Evolutionary conservation across 108 stramenopile genomes (phyloP).

Genomic region (Nitzschia putrida): DNA sequence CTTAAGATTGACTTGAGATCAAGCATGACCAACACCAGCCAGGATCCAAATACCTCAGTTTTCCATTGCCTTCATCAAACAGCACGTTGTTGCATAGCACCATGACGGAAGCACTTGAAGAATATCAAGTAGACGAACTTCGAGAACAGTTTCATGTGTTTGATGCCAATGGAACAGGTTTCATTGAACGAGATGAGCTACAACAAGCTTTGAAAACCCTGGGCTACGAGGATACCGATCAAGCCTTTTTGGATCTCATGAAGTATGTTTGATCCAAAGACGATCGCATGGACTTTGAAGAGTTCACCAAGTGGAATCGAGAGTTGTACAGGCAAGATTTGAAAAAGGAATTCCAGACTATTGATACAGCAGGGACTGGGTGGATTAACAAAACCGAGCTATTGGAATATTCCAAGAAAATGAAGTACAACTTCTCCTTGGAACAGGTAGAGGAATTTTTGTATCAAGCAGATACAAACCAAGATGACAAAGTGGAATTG

Average conservation of each 20-base stretch:
- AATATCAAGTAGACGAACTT: neutral
- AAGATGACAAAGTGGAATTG: constrained; percentile 6
- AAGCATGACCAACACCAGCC: too few species aligned
- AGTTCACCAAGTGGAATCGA: constrained; percentile 20
- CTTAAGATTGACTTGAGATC: too few species aligned
- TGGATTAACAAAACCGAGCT: constrained; percentile 17
- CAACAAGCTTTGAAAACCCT: constrained; percentile 6
- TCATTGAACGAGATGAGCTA: constrained; percentile 17
- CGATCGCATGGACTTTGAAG: constrained; percentile 14
- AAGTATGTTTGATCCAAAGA: constrained; percentile 1
- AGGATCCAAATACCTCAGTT: too few species aligned
- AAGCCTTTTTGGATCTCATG: constrained; percentile 8
- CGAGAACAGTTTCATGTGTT: constrained; percentile 11
- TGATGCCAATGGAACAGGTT: constrained; percentile 10
- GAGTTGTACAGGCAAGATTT: constrained; percentile 10
- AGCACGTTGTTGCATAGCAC: too few species aligned
- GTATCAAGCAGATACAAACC: constrained; percentile 6
- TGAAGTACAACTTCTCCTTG: constrained; percentile 5
- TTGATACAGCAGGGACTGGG: constrained; percentile 6
- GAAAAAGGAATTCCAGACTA: constrained; percentile 12
- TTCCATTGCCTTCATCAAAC: too few species aligned
- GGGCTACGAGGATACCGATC: constrained; percentile 11
- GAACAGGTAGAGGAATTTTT: constrained; percentile 11
- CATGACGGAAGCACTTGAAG: too few species aligned
- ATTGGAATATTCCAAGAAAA: constrained; percentile 1